Evolutionary conservation across 371 early-diverging fungal genomes (phyloP), one percentile per base, ranked within the genome.

Genomic region (Lichtheimia ramosa): DNA sequence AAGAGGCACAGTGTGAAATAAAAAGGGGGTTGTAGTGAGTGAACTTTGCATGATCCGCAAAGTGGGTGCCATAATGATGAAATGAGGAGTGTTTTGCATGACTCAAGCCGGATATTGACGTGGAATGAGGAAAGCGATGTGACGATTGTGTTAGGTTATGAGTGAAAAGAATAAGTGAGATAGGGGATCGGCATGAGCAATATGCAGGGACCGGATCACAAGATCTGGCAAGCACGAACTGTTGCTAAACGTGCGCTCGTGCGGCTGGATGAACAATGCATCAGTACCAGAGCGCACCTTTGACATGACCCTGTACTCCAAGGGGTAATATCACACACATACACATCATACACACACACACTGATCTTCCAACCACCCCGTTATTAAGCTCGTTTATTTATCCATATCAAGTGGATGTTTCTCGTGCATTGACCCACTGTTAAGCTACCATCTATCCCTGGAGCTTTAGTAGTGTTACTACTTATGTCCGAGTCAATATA

Each of bases 201-300:
- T 51, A 59, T 59, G 59, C 59, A 59, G 59, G 59, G 59, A 41
- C 50, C 51, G 41, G 51, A 43, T 27, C 58, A 57, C 43, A 57
- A 28, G 39, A 54, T 18, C 25, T 39, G 23, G 43, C 21, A 56
- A 56, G 46, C 46, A 56, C 49, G 41, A 24, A 51, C 25, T 53
- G 53, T 53, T 53, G 34, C 53, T 18, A 53, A 53, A 58, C 58
- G 48, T 50, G 59, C 59, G 59, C 59, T 59, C 59, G 43, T 59
- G 51, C 52, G 59, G 49, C 7, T 21, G 51, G 50, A 40, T 23
- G 40, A 41, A 40, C 51, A 51, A 51, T 40, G 16, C 59, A 50
- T 59, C 52, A 42, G 27, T 42, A 50, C 51, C 21, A 13, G 10
- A 34, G 34, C 3, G 27, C 34, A 34, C 34, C 34, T 34, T 10